Evolutionary conservation across 1,139 yeast species (phyloP).

Genomic region (Kodamaea suecica): DNA sequence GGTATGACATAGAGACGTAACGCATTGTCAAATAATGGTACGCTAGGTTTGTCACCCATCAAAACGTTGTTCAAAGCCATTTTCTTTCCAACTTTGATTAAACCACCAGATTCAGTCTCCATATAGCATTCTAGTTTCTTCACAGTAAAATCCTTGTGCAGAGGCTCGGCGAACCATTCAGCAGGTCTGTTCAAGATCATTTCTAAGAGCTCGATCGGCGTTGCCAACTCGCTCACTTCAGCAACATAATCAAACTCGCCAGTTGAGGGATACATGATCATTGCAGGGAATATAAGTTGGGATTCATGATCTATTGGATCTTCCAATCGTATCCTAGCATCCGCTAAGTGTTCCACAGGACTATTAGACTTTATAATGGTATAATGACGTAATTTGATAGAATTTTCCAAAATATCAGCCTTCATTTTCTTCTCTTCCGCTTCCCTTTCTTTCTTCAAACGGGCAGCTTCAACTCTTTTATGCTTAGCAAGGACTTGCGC

Average conservation of each 20-base stretch:
- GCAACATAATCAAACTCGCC: slow-evolving; percentile 83
- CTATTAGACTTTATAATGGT: slow-evolving; percentile 45
- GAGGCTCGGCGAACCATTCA: slow-evolving; percentile 67
- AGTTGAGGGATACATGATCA: slow-evolving; percentile 77
- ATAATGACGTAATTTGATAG: slow-evolving; percentile 55
- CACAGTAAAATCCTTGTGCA: slow-evolving; percentile 56
- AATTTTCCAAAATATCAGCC: slow-evolving; percentile 43
- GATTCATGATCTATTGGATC: slow-evolving; percentile 73
- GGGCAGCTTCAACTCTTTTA: slow-evolving; percentile 29
- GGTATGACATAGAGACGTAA: slow-evolving; percentile 80
- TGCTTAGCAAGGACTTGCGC: slow-evolving; percentile 41
- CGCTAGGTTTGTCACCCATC: slow-evolving; percentile 57
- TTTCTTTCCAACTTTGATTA: slow-evolving; percentile 82
- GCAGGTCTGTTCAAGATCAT: slow-evolving; percentile 61
- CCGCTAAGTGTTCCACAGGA: slow-evolving; percentile 51
- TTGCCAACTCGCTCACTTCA: slow-evolving; percentile 65
- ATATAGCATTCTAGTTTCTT: slow-evolving; percentile 68
- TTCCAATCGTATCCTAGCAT: slow-evolving; percentile 55
- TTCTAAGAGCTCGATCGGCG: slow-evolving; percentile 58
- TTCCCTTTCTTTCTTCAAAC: slow-evolving; percentile 31
- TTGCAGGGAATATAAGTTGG: slow-evolving; percentile 74
- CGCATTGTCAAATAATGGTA: slow-evolving; percentile 77
- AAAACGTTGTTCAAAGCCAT: slow-evolving; percentile 63
- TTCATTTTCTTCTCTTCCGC: slow-evolving; percentile 30
- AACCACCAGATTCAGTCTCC: slow-evolving; percentile 82